Conservation (phyloP, 169 alveolate genomes). For the Plasmodium gonderi region DNA sequence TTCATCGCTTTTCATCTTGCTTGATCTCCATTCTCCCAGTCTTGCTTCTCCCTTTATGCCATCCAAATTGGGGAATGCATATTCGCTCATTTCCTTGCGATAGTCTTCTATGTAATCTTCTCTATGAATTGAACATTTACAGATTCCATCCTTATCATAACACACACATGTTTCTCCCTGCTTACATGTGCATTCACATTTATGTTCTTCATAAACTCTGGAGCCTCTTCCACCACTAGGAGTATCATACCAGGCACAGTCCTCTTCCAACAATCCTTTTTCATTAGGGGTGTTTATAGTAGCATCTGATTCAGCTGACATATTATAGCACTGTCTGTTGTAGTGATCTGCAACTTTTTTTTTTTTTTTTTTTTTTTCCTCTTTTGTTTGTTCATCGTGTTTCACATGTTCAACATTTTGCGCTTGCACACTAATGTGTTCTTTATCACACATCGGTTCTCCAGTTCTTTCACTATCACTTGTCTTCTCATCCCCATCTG, state of each 20-base stretch:
- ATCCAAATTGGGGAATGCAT: not conserved
- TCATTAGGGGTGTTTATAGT: not conserved
- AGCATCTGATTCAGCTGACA: not conserved
- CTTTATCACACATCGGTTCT: too few species aligned
- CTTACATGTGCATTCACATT: too few species aligned
- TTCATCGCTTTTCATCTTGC: not conserved
- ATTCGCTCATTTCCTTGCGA: not conserved
- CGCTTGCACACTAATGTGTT: too few species aligned
- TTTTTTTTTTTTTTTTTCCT: not conserved
- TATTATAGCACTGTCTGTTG: not conserved
- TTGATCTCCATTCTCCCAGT: not conserved
- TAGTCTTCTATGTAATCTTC: not conserved
- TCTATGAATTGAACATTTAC: not conserved
- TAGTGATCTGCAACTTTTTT: not conserved
- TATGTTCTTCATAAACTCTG: too few species aligned
- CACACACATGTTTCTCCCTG: too few species aligned
- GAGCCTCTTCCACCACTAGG: too few species aligned
- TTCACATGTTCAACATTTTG: too few species aligned
- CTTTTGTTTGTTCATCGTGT: too few species aligned
- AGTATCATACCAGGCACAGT: too few species aligned
- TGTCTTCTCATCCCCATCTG: not conserved
- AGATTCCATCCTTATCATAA: too few species aligned
- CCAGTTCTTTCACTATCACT: not conserved
- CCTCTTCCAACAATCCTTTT: not conserved
- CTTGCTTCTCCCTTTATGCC: not conserved